These are phyloP conservation scores for Solanum hybrid DNA, from an alignment of 305 asterid genomes.

Conservation along the genomic window DNA sequence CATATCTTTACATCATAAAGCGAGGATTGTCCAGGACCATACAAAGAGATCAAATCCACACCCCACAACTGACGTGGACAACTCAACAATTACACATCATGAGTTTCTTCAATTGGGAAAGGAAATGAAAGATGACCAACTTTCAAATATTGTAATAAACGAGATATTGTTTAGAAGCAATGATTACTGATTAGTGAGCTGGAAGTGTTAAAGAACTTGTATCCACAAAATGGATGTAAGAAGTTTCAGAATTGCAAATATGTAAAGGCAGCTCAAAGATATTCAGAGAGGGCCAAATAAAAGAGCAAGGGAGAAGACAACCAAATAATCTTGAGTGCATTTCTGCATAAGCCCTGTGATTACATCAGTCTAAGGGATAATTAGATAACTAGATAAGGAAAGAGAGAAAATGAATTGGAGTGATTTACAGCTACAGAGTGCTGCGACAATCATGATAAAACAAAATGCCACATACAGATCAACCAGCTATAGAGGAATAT, in stretches of 20 bases:
- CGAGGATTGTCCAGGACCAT: not conserved
- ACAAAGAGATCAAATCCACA: not conserved
- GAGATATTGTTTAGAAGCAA: not conserved
- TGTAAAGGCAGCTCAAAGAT: not conserved
- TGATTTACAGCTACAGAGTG: not conserved
- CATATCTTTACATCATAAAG: not conserved
- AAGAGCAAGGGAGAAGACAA: not conserved
- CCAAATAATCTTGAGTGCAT: not conserved
- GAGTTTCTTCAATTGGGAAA: no score
- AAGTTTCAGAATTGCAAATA: not conserved
- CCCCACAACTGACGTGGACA: not conserved
- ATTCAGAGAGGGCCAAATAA: not conserved
- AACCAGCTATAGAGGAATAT: not conserved
- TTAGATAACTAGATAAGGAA: not conserved
- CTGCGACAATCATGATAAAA: not conserved
- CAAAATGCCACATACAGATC: not conserved
- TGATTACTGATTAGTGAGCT: not conserved
- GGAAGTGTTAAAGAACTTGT: not conserved
- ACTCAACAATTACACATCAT: not conserved
- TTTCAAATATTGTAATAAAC: no score
- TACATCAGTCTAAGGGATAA: not conserved
- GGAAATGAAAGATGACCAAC: no score
- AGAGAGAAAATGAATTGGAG: not conserved
- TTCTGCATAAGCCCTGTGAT: not conserved
- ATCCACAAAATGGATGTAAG: not conserved